A percentile compares a stretch with the other conserved stretches of the same genome.
phyloP scores from a whole-genome alignment of 2,329 filamentous ascomycete genomes.

The Aphanoascus verrucosus region DNA sequence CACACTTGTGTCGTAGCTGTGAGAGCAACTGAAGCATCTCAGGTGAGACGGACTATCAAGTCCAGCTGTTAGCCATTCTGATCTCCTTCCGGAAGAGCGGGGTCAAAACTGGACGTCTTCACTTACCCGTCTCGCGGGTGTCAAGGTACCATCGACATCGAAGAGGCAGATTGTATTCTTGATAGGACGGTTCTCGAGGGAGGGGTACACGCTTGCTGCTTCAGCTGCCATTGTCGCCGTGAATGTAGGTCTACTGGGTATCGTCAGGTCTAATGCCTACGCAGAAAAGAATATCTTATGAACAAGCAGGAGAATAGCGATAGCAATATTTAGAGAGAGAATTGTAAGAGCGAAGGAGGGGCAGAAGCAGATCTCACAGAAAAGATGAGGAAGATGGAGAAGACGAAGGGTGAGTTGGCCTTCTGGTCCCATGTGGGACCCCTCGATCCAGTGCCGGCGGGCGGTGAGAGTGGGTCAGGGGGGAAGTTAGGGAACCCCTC shows the following conservation, averaged over 20 bases:
- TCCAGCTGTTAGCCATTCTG: neutral
- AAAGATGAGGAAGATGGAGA: too few relatives aligned
- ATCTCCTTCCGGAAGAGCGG: neutral
- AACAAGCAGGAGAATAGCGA: neutral
- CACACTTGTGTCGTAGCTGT: slow-evolving; percentile 71
- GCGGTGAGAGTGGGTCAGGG: neutral
- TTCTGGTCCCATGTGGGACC: too few relatives aligned
- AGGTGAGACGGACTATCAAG: slow-evolving; percentile 52
- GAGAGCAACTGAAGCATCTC: slow-evolving; percentile 77
- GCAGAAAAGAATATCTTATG: neutral
- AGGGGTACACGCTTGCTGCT: slow-evolving; percentile 44
- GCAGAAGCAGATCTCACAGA: too few relatives aligned
- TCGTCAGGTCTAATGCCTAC: neutral
- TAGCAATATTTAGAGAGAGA: neutral
- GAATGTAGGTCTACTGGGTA: neutral
- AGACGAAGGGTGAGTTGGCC: too few relatives aligned
- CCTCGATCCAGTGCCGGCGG: neutral
- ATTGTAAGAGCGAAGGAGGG: too few relatives aligned
- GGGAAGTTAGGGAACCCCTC: neutral
- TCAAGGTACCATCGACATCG: slow-evolving; percentile 90
- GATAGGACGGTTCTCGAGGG: slow-evolving; percentile 71
- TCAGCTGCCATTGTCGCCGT: slow-evolving; percentile 3
- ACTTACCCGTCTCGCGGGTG: slow-evolving; percentile 64
- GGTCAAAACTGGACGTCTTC: neutral
- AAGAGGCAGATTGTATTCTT: slow-evolving; percentile 93